Conservation (phyloP, 208 protist species). For the Wallacemonas sp. region DNA sequence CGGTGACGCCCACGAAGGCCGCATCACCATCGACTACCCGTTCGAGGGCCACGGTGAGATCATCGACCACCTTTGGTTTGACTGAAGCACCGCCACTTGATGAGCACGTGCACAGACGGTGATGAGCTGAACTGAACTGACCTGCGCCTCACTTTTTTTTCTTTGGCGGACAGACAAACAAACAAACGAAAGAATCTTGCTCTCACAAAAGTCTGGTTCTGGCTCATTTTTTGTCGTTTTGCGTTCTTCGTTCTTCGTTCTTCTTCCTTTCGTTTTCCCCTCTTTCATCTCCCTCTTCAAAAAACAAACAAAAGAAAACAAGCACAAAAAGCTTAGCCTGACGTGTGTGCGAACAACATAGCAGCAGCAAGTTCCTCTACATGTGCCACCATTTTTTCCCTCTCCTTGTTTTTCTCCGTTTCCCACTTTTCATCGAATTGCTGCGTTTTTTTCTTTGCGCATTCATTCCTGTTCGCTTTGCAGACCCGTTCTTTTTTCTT, state of each 20-base stretch:
- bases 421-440: no score
- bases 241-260: neutral
- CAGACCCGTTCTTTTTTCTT: no score
- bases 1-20: slow-evolving; percentile 23
- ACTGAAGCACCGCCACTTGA: neutral
- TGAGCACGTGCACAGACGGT: neutral
- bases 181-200: neutral
- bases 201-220: slow-evolving; percentile 4
- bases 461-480: neutral
- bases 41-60: slow-evolving; percentile 24
- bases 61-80: slow-evolving; percentile 23
- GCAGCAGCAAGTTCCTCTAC: no score
- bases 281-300: neutral
- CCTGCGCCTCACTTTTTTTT: neutral
- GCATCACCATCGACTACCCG: slow-evolving; percentile 36
- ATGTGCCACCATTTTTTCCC: no score
- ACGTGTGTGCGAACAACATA: no score
- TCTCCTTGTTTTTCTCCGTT: no score
- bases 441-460: slow-evolving; percentile 1
- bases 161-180: neutral
- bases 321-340: no score
- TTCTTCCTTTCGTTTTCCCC: slow-evolving; percentile 6
- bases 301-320: no score
- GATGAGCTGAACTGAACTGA: no score
- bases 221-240: neutral